phyloP scores from a whole-genome alignment of 208 protist genomes.

The Leishmania lainsoni region DNA sequence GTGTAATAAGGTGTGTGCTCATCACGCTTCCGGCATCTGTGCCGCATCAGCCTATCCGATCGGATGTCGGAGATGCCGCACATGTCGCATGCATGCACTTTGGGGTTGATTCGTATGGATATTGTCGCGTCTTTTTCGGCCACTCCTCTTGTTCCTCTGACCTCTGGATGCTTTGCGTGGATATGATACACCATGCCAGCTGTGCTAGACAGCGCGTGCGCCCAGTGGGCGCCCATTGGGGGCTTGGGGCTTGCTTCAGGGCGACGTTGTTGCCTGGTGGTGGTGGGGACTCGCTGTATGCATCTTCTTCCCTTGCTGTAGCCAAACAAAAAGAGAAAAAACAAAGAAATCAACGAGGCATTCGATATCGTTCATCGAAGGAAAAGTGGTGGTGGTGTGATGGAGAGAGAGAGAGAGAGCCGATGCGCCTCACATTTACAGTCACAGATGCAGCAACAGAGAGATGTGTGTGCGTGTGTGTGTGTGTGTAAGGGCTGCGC shows the following conservation, averaged over 20 bases:
- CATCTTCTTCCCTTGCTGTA: not conserved
- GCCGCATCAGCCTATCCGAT: not conserved
- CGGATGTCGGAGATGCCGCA: not conserved
- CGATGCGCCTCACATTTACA: not conserved
- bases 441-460: not conserved
- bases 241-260: too few relatives aligned
- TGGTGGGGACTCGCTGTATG: not conserved
- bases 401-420: not conserved
- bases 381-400: not conserved
- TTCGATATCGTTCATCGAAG: not conserved
- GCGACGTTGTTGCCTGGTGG: too few relatives aligned
- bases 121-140: not conserved
- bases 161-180: not conserved
- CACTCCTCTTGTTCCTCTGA: not conserved
- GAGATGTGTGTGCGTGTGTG: not conserved
- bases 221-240: not conserved
- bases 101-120: not conserved
- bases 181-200: not conserved
- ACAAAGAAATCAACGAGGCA: not conserved
- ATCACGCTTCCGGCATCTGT: not conserved
- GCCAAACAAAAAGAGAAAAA: not conserved
- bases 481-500: not conserved
- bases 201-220: not conserved
- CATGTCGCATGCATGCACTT: not conserved
- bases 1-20: not conserved